Evolutionary conservation across 257 asterid species (phyloP), one percentile per base, ranked within the genome.

Genomic region (Przewalskia tangutica): DNA sequence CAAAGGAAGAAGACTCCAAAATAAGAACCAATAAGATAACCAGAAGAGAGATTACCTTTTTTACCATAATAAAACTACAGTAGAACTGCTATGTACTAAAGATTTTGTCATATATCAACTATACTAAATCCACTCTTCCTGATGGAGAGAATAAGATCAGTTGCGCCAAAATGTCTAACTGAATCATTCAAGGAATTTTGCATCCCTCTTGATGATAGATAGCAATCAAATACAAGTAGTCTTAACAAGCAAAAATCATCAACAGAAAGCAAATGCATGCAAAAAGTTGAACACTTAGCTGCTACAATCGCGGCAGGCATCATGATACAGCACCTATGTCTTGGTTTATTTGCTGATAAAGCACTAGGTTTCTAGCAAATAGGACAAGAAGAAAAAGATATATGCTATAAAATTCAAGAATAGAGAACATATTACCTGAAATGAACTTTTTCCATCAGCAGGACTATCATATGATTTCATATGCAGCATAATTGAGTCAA

Each of bases 391-490:
- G n/a, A 46, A 50, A 81, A 80, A 3, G 32, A 42, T n/a, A 34
- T 8, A 32, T 48, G 76, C 20, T 46, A 10, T 16, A 13, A 27
- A n/a, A 44, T 70, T 18, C 13, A 77, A 16, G 53, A n/a, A 36
- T 5, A 38, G 36, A 12, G 23, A 77, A 56, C 62, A 46, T 20
- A 32, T 38, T 77, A 95, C 99, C 97, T 95, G 99, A 89, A 95
- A 95, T 9, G 99, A 95, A 89, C 98, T 95, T 90, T 95, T 95
- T 81, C 98, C 98, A 86, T 95, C 99, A 4, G 91, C 94, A 54
- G 98, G 99, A 85, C 99, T 96, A 84, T 96, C 99, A 80, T 92
- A 94, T 82, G 99, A 94, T 90, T 94, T 95, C 97, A 94, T 93
- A 88, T 95, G 99, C 79, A 95, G 93, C 92, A 93, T 95, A 79